A percentile compares a stretch with the other conserved stretches of the same genome.
Conservation (phyloP, 176 grass and related monocot species). For the Thinopyrum elongatum region DNA sequence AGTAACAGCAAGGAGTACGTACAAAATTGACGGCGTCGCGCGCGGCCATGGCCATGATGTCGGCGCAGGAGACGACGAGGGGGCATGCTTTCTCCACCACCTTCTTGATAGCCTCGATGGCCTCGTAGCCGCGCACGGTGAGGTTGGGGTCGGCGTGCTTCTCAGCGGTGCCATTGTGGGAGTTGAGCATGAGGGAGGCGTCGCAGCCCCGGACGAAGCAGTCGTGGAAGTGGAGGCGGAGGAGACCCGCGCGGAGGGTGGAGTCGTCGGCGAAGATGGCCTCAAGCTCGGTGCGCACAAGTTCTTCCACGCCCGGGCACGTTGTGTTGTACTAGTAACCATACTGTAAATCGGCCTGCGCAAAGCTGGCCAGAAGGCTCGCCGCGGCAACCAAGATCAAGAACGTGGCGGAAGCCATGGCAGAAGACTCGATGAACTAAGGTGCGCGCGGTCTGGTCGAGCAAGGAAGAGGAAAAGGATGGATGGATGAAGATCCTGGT, state of each 20-base stretch:
- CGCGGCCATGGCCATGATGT: constrained; percentile 74
- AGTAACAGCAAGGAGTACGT: not conserved
- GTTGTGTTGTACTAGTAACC: constrained; percentile 43
- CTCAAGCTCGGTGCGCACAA: constrained; percentile 31
- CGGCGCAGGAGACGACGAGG: constrained; percentile 60
- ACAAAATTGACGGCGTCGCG: constrained; percentile 53
- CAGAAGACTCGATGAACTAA: too few species aligned
- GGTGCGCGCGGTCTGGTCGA: not conserved
- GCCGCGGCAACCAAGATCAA: not conserved
- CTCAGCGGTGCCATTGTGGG: constrained; percentile 47
- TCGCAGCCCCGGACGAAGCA: constrained; percentile 83
- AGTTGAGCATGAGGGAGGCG: constrained; percentile 52
- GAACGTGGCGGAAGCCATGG: not conserved
- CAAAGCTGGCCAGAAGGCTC: not conserved
- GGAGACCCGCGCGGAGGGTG: constrained; percentile 37
- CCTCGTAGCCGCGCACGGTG: constrained; percentile 53
- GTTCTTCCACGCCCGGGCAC: constrained; percentile 41
- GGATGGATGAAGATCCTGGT: not conserved
- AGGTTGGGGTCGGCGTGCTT: constrained; percentile 56
- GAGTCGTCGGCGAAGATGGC: constrained; percentile 18
- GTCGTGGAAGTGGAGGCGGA: constrained; percentile 82
- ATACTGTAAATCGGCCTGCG: constrained; percentile 23
- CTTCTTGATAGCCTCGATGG: constrained; percentile 59
- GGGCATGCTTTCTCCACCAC: constrained; percentile 51
- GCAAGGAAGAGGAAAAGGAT: not conserved